These are phyloP conservation scores for Fraxinus dipetala DNA, from an alignment of 305 asterid genomes.

Conservation along the genomic window DNA sequence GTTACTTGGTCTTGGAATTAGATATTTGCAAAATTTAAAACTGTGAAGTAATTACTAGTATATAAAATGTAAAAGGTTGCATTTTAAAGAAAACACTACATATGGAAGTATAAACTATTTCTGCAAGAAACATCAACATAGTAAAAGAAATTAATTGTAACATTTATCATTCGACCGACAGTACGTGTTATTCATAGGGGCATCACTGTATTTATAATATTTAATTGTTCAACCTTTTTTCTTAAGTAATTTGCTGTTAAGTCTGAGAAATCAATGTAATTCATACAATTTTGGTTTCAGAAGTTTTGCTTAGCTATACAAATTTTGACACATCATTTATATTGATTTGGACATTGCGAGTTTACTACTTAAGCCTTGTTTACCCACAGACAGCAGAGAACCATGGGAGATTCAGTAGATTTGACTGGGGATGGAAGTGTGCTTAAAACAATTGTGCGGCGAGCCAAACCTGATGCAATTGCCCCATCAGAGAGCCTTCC, in stretches of 20 bases:
- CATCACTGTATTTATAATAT: neutral
- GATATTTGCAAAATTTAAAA: neutral
- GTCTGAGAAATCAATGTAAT: neutral
- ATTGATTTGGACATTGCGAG: neutral
- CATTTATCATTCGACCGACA: neutral
- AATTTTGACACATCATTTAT: neutral
- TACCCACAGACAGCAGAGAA: conserved; percentile 32
- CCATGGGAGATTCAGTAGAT: conserved; percentile 66
- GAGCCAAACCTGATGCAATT: conserved; percentile 73
- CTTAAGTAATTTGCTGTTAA: neutral
- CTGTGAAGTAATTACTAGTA: neutral
- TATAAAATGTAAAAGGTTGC: neutral
- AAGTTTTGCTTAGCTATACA: neutral
- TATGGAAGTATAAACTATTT: neutral
- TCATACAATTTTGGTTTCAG: neutral
- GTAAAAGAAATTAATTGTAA: neutral
- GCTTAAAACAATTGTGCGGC: conserved; percentile 62
- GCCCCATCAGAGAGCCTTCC: conserved; percentile 84
- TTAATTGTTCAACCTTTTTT: neutral
- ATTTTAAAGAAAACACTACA: neutral
- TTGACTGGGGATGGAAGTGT: conserved; percentile 97
- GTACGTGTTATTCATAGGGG: neutral
- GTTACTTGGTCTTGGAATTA: neutral
- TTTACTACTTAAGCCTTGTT: conserved; percentile 14
- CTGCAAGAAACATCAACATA: neutral